Evolutionary conservation across 2,329 filamentous ascomycete genomes (phyloP), one percentile per base, ranked within the genome.

Genomic region (Epichloe sylvatica): DNA sequence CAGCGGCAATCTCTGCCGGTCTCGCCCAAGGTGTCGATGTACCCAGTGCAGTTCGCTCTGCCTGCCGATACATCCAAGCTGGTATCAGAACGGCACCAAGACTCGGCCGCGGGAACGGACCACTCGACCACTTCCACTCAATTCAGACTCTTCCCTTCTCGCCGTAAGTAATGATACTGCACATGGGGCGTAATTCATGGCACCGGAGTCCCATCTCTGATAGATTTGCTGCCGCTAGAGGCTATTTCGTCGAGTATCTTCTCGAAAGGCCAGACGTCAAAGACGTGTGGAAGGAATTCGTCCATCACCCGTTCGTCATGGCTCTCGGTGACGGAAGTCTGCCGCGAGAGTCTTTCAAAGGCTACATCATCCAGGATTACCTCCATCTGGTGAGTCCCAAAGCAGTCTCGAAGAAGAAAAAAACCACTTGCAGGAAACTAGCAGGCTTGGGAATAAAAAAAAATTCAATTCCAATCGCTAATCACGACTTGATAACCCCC

Each of bases 341-440:
- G 19, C 83, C 86, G 0, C 57, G 84, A 1, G 78, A 84, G 41
- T 83, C 81, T 0, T 97, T 95, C 72, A 92, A 89, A 64, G 77
- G 84, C 38, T 97, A 96, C 62, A 78, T 97, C 50, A 76, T 92
- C 9, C 91, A 97, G 59, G 91, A 97, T 60, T 96, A 96, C 60
- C 73, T 95, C 4, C 97, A 92, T 60, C 70, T 96, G 41, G 85
- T 92, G 59, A 40, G 73, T 61, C 12, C 23, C 13, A 17, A 25
- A 30, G 25, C 25, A 30, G 25, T 11, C 8, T 30, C 25, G 25
- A 23, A 23, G 6, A 23, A 8, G 9, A 30, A 30, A 3, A 30
- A 9, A 9, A 30, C 25, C 25, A 30, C 25, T 4, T 30, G 25
- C 25, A 30, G 25, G 8, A 30, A 30, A 30, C 8, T 11, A 30